Evolutionary conservation across 1,284 basidiomycete genomes (phyloP).

Genomic region (Entoloma clypeatum): DNA sequence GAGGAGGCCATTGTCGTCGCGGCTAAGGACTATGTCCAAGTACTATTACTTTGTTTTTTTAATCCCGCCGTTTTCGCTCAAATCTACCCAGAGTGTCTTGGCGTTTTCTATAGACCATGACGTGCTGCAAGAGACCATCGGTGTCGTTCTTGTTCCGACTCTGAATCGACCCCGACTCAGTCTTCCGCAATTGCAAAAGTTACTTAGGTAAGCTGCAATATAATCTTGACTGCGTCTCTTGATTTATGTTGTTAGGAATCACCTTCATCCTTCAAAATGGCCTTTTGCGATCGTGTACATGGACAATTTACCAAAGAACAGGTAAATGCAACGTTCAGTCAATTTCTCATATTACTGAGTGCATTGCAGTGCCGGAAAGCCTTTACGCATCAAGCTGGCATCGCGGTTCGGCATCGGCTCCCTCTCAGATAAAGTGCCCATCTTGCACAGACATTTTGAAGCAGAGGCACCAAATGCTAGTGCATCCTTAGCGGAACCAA

Average conservation of each 20-base stretch:
- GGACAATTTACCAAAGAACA: constrained; percentile 41
- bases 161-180: constrained; percentile 32
- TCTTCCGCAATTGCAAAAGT: constrained; percentile 39
- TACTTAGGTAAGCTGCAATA: constrained; percentile 29
- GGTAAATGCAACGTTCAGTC: constrained; percentile 17
- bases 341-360: not conserved
- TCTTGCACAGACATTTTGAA: constrained; percentile 38
- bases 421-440: constrained; percentile 33
- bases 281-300: constrained; percentile 42
- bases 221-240: not conserved
- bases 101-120: constrained; percentile 42
- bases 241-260: constrained; percentile 28
- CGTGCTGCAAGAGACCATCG: constrained; percentile 43
- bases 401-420: constrained; percentile 36
- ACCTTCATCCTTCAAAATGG: constrained; percentile 46
- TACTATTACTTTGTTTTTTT: too few relatives aligned
- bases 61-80: too few relatives aligned
- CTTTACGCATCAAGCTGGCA: constrained; percentile 40
- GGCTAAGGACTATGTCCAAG: constrained; percentile 39
- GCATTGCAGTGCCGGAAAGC: constrained; percentile 36
- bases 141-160: constrained; percentile 36
- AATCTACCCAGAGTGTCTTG: too few relatives aligned
- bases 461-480: constrained; percentile 31
- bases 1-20: constrained; percentile 44
- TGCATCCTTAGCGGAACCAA: constrained; percentile 35